A percentile compares a stretch with the other conserved stretches of the same genome.
Conservation (phyloP, 2,329 filamentous ascomycete species). For the Whalleya microplaca region DNA sequence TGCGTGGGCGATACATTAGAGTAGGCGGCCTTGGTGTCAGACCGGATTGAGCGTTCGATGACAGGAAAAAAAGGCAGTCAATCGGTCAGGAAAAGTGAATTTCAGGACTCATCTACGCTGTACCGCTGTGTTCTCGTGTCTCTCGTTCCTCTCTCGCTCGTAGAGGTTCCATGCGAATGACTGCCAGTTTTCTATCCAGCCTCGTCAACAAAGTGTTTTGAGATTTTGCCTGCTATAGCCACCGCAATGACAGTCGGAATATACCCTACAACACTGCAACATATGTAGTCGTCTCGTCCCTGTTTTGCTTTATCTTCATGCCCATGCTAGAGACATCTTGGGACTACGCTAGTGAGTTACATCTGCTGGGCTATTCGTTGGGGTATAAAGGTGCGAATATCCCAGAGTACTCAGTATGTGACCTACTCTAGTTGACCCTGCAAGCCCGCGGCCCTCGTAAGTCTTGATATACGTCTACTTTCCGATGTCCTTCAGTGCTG, state of each 20-base stretch:
- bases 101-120: slow-evolving; percentile 9
- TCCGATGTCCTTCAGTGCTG: no score
- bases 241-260: neutral
- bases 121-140: no score
- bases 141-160: neutral
- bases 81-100: slow-evolving; percentile 24
- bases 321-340: neutral
- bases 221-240: neutral
- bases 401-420: neutral
- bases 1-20: slow-evolving; percentile 17
- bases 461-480: no score
- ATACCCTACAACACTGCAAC: neutral
- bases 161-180: neutral
- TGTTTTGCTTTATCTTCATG: neutral
- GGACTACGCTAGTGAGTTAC: neutral
- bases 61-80: slow-evolving; percentile 26
- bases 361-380: neutral
- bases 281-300: neutral
- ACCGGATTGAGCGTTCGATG: slow-evolving; percentile 15
- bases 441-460: no score
- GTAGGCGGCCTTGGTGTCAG: slow-evolving; percentile 6
- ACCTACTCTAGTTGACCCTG: neutral
- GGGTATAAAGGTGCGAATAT: neutral
- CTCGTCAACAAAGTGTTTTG: neutral
- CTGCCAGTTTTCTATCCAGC: slow-evolving; percentile 2